Conservation (phyloP, 257 asterid species). For the Plantago major region DNA sequence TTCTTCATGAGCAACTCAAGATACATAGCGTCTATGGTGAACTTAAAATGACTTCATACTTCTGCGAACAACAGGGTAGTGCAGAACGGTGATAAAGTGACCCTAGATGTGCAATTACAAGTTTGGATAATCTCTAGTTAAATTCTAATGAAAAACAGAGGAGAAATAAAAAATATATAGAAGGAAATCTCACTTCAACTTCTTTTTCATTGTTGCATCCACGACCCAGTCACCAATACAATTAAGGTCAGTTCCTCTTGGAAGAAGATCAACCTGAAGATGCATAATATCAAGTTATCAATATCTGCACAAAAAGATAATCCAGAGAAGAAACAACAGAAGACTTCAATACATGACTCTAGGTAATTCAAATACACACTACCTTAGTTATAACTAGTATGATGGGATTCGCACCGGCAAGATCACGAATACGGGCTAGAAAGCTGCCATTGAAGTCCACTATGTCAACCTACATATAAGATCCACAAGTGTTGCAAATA, state of each 20-base stretch:
- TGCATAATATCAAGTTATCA: slow-evolving; percentile 12
- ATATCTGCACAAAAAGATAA: slow-evolving; percentile 4
- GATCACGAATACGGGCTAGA: slow-evolving; percentile 79
- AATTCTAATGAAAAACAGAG: not conserved
- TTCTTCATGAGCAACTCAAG: slow-evolving; percentile 12
- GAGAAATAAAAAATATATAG: not conserved
- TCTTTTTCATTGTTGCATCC: slow-evolving; percentile 94
- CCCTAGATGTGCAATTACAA: not conserved
- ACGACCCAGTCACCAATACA: slow-evolving; percentile 99
- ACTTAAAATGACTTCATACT: slow-evolving; percentile 10
- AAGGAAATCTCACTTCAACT: slow-evolving; percentile 69
- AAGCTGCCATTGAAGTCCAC: slow-evolving; percentile 98
- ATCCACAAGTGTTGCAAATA: slow-evolving; percentile 13
- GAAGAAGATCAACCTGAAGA: slow-evolving; percentile 91
- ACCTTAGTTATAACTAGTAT: slow-evolving; percentile 93
- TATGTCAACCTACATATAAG: slow-evolving; percentile 69
- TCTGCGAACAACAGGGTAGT: slow-evolving; percentile 4
- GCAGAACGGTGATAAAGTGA: not conserved
- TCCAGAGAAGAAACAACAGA: not conserved
- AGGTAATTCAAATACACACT: not conserved
- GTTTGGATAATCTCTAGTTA: not conserved
- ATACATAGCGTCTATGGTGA: slow-evolving; percentile 17
- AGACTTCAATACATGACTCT: not conserved
- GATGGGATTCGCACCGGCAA: slow-evolving; percentile 93
- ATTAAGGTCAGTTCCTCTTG: slow-evolving; percentile 89